Base-by-base conservation (phyloP, 1,284 basidiomycete species). In the Pseudozyma tsukubaensis region DNA sequence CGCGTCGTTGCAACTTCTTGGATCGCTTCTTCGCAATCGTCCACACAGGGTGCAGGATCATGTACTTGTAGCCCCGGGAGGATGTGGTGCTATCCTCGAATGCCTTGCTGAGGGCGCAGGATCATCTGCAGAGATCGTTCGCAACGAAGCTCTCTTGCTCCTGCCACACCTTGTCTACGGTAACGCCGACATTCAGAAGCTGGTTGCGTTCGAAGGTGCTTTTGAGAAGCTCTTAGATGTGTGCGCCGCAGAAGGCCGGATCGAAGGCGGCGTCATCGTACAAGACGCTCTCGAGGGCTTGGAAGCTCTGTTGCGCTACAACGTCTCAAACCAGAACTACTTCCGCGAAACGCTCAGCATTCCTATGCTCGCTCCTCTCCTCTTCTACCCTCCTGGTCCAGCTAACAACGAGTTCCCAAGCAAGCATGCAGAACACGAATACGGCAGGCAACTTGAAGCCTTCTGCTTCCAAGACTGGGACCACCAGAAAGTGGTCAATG, bases 381-480 rank as follows among this genome's bases (percentile, higher is more conserved):
- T 99, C 29, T 90, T 93, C 74, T 96, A 94, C 84, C 94, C 95
- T 1, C 88, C 91, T 2, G 70, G 80, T 0, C 64, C 76, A 1
- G 48, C 76, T 11, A 59, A 62, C 48, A 57, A 62, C 53, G 62
- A 66, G 21, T 65, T 65, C 40, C 82, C 86, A 0, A 87, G 89
- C 12, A 85, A 89, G 18, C 88, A 91, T 55, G 89, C 92, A 2
- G 63, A 76, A 43, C 69, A 75, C 19, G 78, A 83, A 40, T 70
- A 79, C 44, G 69, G 67, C 0, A 45, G 74, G 36, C 79, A 82
- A 47, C 93, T 95, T 4, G 93, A 97, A 84, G 91, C 93, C 64
- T 99, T 98, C 85, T 92, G 94, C 1, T 87, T 98, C 39, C 97
- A 99, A 84, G 94, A 94, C 82, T 99, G 97, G 97, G 93, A 94